phyloP scores from a whole-genome alignment of 2,329 filamentous ascomycete genomes.

The Hawksworthiomyces lignivorus region DNA sequence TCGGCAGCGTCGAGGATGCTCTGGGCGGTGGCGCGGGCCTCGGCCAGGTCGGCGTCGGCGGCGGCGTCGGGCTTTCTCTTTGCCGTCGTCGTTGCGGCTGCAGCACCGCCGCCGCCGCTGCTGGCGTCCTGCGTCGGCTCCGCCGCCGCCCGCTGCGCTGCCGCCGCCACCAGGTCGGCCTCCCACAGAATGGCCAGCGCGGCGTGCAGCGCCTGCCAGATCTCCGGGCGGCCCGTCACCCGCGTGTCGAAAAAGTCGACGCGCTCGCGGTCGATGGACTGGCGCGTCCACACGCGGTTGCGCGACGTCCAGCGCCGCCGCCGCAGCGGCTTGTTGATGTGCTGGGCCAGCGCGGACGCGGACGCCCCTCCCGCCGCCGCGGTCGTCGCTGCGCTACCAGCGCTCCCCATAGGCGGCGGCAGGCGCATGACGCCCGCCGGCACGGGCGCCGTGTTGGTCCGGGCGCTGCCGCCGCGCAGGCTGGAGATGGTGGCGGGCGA shows the following conservation, averaged over 20 bases:
- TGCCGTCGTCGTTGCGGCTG: too few relatives aligned
- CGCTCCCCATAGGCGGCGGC: too few relatives aligned
- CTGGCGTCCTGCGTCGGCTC: conserved; percentile 9
- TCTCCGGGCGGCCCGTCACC: conserved; percentile 66
- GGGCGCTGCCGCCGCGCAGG: neutral
- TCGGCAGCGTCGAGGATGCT: conserved; percentile 71
- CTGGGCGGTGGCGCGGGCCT: conserved; percentile 61
- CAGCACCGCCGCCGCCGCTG: too few relatives aligned
- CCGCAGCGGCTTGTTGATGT: conserved; percentile 63
- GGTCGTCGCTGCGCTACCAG: conserved; percentile 18
- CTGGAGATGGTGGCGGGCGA: conserved; percentile 5
- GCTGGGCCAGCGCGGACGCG: conserved; percentile 44
- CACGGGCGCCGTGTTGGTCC: neutral
- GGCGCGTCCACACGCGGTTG: conserved; percentile 60
- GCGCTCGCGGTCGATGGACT: conserved; percentile 61
- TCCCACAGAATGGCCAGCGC: conserved; percentile 63
- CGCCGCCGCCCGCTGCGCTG: neutral
- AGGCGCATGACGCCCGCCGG: neutral
- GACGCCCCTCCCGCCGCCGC: conserved; percentile 18
- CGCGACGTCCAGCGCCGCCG: conserved; percentile 59
- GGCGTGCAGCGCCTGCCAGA: conserved; percentile 69
- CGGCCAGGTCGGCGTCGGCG: conserved; percentile 26
- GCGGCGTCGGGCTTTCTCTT: neutral
- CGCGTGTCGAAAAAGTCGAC: conserved; percentile 85
- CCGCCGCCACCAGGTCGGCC: conserved; percentile 20